Evolutionary conservation across 1,284 basidiomycete species (phyloP), one percentile per base, ranked within the genome.

Genomic region (Meira miltonrushii): DNA sequence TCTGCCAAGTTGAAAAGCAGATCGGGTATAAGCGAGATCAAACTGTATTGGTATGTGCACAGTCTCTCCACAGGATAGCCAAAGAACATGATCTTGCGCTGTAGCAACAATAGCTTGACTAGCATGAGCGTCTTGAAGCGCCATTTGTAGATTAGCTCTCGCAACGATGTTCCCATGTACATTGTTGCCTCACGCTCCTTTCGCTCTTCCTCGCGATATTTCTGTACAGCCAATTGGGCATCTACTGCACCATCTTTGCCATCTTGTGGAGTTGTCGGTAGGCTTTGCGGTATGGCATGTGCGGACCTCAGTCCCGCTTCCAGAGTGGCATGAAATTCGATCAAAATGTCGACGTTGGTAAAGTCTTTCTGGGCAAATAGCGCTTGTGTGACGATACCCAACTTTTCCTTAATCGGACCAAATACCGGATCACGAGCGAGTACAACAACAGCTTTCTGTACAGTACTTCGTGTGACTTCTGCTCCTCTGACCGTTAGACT

Each of bases 371-470:
- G 75, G 15, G 75, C 75, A 43, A 78, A 78, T 58, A 72, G 76
- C 25, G 75, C 75, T 12, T 68, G 65, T 0, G 94, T 98, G 40
- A 99, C 90, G 3, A 98, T 91, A n/a, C 93, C 92, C 1, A 99
- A 83, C 70, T 92, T 93, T 76, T 96, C 92, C 43, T 88, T 87
- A 17, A 77, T 72, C 0, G 77, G 73, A 2, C 77, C 78, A 50
- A 79, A 79, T 41, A 79, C 74, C n/a, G 75, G 57, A 52, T 74
- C 60, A 13, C 61, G 87, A 1, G 91, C 92, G 39, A 98, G 82
- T 1, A 98, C 89, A 0, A 98, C 90, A 2, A 99, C 89, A 0
- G 95, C 94, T 78, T 98, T 99, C 79, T 99, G 94, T 0, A 99
- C 94, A 13, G 88, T 97, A 28, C 89, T 92, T 17, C 94, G 85